Conservation (phyloP, 257 asterid genomes). For the Salvia hispanica region DNA sequence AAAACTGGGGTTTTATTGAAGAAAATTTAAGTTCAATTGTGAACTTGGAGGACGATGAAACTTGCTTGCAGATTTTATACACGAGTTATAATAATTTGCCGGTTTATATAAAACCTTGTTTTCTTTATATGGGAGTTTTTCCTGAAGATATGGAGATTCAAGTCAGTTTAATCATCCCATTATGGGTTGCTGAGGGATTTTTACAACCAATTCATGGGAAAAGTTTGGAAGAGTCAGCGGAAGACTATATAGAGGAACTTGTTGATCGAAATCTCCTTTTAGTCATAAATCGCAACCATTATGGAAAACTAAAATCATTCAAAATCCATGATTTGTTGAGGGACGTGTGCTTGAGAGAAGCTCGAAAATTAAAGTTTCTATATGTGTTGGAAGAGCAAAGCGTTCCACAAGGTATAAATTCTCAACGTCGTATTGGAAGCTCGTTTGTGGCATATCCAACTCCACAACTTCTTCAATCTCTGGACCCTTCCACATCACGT, state of each 20-base stretch:
- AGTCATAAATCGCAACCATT: not conserved
- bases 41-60: not conserved
- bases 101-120: not conserved
- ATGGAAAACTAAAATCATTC: not conserved
- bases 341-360: too few relatives aligned
- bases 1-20: not conserved
- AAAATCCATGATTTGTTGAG: too few relatives aligned
- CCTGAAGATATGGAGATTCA: not conserved
- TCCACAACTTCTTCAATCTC: too few relatives aligned
- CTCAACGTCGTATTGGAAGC: too few relatives aligned
- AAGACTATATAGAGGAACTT: not conserved
- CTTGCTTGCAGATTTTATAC: not conserved
- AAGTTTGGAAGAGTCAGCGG: not conserved
- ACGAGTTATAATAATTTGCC: not conserved
- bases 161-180: not conserved
- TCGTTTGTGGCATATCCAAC: too few relatives aligned
- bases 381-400: too few relatives aligned
- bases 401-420: too few relatives aligned
- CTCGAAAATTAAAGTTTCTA: not conserved
- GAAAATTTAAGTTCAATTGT: not conserved
- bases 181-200: constrained; percentile 6
- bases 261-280: not conserved
- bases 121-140: constrained; percentile 9
- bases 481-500: too few relatives aligned
- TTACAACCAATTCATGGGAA: not conserved